Evolutionary conservation across 148 eudicot genomes (phyloP).

Genomic region (Oxyria digyna): DNA sequence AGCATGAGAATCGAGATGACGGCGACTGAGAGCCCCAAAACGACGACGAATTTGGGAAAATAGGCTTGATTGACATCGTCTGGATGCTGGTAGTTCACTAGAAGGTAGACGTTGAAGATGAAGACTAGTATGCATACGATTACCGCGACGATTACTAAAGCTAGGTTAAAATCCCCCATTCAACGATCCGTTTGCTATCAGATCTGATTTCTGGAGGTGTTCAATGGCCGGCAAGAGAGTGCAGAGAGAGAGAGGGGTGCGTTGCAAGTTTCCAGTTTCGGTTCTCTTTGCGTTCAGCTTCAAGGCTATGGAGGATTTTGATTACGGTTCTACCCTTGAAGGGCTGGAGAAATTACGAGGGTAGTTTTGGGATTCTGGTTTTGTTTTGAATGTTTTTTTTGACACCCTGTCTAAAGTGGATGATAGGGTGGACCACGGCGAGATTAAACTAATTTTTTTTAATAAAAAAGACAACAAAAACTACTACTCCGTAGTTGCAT

Average conservation of each 20-base stretch:
- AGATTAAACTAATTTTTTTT: background rate
- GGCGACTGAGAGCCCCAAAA: conserved; percentile 81
- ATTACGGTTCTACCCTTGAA: background rate
- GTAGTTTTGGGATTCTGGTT: background rate
- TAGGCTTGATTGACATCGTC: conserved; percentile 91
- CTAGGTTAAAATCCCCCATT: conserved; percentile 98
- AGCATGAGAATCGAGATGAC: conserved; percentile 90
- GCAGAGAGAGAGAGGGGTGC: background rate
- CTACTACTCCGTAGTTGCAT: too few relatives aligned
- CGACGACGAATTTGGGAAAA: conserved; percentile 93
- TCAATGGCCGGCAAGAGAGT: conserved; percentile 5
- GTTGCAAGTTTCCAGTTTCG: background rate
- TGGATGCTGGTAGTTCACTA: conserved; percentile 90
- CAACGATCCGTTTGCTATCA: background rate
- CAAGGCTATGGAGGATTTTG: background rate
- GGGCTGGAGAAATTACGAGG: background rate
- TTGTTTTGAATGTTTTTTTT: background rate
- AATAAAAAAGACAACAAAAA: too few relatives aligned
- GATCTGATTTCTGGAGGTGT: background rate
- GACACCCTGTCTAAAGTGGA: conserved; percentile 1
- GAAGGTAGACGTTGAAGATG: conserved; percentile 76
- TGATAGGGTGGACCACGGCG: conserved; percentile 1
- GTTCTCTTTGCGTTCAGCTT: background rate
- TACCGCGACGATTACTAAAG: conserved; percentile 78
- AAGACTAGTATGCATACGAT: conserved; percentile 65